Conservation (phyloP, 2,329 filamentous ascomycete species). For the Diaporthe sp. region DNA sequence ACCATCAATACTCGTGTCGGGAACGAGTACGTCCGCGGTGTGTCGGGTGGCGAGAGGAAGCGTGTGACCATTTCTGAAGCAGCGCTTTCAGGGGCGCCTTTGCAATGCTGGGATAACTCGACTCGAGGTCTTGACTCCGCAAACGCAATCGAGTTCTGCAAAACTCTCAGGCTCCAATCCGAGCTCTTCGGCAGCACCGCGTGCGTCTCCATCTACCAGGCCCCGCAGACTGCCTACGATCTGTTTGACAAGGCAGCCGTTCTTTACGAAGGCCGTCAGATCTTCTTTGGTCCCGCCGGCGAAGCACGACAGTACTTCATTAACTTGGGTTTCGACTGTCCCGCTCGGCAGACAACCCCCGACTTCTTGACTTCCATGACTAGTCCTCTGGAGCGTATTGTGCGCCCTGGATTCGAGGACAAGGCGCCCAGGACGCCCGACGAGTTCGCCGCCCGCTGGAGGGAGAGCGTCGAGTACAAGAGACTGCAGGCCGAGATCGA, state of each 20-base stretch:
- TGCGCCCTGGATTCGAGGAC: conserved; percentile 69
- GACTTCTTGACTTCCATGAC: conserved; percentile 83
- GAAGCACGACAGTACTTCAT: conserved; percentile 76
- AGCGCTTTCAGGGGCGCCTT: conserved; percentile 69
- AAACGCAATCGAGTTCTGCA: conserved; percentile 82
- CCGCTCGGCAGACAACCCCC: conserved; percentile 76
- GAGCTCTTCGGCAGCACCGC: conserved; percentile 77
- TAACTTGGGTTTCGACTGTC: conserved; percentile 76
- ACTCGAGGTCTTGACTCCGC: conserved; percentile 82
- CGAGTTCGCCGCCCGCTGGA: conserved; percentile 73
- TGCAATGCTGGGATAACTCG: conserved; percentile 80
- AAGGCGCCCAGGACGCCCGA: conserved; percentile 72
- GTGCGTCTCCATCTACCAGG: conserved; percentile 81
- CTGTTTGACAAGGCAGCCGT: conserved; percentile 72
- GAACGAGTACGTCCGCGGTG: conserved; percentile 82
- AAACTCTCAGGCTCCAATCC: conserved; percentile 76
- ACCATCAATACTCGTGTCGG: conserved; percentile 81
- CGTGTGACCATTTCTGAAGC: conserved; percentile 76
- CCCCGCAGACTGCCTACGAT: conserved; percentile 75
- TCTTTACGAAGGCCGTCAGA: conserved; percentile 73
- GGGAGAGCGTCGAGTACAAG: conserved; percentile 65
- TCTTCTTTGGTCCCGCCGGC: conserved; percentile 73
- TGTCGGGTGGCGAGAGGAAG: conserved; percentile 81
- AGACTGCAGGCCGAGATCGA: conserved; percentile 69
- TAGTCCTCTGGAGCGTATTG: conserved; percentile 67